Percentiles rank a stretch among this genome's conserved stretches.
phyloP scores from a whole-genome alignment of 1,139 yeast species.

The Blastobotrys elegans region DNA sequence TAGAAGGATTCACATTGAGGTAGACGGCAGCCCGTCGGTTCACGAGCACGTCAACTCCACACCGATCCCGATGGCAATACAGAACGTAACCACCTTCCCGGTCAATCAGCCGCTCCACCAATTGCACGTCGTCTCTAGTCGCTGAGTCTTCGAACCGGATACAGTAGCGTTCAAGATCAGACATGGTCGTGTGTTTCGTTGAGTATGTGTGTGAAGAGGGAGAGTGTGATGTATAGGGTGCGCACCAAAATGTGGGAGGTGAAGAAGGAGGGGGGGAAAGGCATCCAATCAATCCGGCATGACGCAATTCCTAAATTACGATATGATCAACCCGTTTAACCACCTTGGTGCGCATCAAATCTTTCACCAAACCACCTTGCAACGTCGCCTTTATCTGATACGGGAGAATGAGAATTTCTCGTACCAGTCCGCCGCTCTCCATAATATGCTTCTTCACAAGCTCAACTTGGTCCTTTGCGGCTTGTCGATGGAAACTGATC shows the following conservation, averaged over 20 bases:
- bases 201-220: too few species aligned
- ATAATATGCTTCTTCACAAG: slow-evolving; percentile 7
- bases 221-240: too few species aligned
- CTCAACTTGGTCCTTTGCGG: slow-evolving; percentile 10
- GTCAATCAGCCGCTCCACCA: slow-evolving; percentile 11
- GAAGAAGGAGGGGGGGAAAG: neutral
- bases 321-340: slow-evolving; percentile 10
- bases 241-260: too few species aligned
- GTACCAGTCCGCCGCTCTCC: slow-evolving; percentile 9
- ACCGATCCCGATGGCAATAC: slow-evolving; percentile 5
- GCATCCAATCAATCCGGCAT: neutral
- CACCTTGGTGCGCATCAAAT: slow-evolving; percentile 2
- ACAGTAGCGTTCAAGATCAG: slow-evolving; percentile 10
- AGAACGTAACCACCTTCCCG: slow-evolving; percentile 11
- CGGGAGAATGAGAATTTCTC: slow-evolving; percentile 12
- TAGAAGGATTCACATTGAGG: slow-evolving; percentile 9
- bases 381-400: slow-evolving; percentile 10
- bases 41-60: slow-evolving; percentile 11
- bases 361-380: neutral
- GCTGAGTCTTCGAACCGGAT: slow-evolving; percentile 8
- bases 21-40: slow-evolving; percentile 13
- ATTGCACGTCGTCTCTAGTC: slow-evolving; percentile 2
- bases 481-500: slow-evolving; percentile 11
- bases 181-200: neutral
- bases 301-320: neutral